These are phyloP conservation scores for Entomortierella lignicola DNA, from an alignment of 192 early-diverging fungal genomes.

Conservation along the genomic window DNA sequence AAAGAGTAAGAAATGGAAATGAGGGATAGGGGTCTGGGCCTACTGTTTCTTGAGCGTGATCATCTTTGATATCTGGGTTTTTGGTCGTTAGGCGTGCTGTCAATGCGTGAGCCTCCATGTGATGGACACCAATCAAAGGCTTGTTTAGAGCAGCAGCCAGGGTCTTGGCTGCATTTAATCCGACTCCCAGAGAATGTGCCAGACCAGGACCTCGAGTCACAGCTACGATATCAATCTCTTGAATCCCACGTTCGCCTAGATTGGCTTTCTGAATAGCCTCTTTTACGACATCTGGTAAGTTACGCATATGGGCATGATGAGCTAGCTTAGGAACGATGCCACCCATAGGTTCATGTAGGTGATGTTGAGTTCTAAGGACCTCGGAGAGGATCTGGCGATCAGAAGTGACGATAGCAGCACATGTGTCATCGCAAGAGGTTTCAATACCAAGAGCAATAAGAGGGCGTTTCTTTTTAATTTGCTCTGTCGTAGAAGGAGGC, in stretches of 20 bases:
- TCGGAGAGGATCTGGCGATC: conserved; percentile 73
- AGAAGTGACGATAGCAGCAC: conserved; percentile 76
- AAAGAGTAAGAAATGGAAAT: conserved; percentile 79
- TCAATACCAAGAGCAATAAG: conserved; percentile 75
- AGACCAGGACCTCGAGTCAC: conserved; percentile 84
- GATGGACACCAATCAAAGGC: conserved; percentile 83
- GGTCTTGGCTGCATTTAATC: conserved; percentile 78
- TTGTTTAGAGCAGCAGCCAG: conserved; percentile 73
- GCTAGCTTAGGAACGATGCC: conserved; percentile 82
- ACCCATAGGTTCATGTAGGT: conserved; percentile 76
- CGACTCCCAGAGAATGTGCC: conserved; percentile 73
- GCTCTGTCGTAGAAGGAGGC: neutral
- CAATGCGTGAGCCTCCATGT: conserved; percentile 88
- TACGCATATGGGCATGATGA: conserved; percentile 69
- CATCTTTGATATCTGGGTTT: conserved; percentile 10
- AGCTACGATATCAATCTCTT: conserved; percentile 76
- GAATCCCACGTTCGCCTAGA: conserved; percentile 50
- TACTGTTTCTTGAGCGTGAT: neutral
- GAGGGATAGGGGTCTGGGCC: conserved; percentile 46
- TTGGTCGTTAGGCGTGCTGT: conserved; percentile 73
- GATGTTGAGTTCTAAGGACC: conserved; percentile 70
- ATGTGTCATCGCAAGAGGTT: conserved; percentile 86
- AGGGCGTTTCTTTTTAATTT: conserved; percentile 12
- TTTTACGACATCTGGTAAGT: conserved; percentile 71
- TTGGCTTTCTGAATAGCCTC: conserved; percentile 68